Evolutionary conservation across 2,329 filamentous ascomycete genomes (phyloP).

Genomic region (Penicillium frequentans): DNA sequence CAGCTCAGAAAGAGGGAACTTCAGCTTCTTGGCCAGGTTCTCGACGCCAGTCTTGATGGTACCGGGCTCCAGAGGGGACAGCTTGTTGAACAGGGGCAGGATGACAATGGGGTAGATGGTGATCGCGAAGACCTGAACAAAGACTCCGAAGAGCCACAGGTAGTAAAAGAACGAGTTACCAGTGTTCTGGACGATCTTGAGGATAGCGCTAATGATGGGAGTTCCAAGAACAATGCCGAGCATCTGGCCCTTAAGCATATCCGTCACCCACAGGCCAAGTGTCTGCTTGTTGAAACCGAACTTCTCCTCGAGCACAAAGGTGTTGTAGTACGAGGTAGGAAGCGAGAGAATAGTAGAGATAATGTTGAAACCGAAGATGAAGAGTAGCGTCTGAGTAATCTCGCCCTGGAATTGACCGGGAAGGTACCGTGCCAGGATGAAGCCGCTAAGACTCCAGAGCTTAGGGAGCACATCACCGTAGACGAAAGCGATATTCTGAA

Average conservation of each 20-base stretch:
- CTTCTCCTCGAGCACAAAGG: constrained; percentile 92
- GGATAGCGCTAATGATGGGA: constrained; percentile 86
- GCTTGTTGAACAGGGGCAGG: constrained; percentile 95
- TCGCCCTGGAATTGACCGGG: constrained; percentile 82
- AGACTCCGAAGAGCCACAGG: constrained; percentile 88
- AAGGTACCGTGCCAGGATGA: constrained; percentile 70
- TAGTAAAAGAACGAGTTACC: constrained; percentile 97
- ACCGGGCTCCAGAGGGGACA: constrained; percentile 86
- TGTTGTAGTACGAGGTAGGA: constrained; percentile 84
- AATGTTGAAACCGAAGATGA: constrained; percentile 83
- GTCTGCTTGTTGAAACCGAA: constrained; percentile 99
- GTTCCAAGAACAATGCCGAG: constrained; percentile 77
- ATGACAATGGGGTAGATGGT: constrained; percentile 95
- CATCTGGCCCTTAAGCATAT: constrained; percentile 87
- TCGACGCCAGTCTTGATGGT: constrained; percentile 87
- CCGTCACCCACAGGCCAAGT: constrained; percentile 78
- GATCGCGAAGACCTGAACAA: constrained; percentile 89
- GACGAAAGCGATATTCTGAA: constrained; percentile 87
- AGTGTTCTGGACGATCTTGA: constrained; percentile 91
- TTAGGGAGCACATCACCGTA: constrained; percentile 88
- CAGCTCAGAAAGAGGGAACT: constrained; percentile 89
- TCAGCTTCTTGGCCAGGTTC: constrained; percentile 74
- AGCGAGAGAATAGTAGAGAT: constrained; percentile 77
- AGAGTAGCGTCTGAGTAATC: constrained; percentile 89
- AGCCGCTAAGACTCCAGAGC: constrained; percentile 80